These are phyloP conservation scores for Tetradesmus lagerheimii DNA, from an alignment of 139 green algal species.

Conservation along the genomic window DNA sequence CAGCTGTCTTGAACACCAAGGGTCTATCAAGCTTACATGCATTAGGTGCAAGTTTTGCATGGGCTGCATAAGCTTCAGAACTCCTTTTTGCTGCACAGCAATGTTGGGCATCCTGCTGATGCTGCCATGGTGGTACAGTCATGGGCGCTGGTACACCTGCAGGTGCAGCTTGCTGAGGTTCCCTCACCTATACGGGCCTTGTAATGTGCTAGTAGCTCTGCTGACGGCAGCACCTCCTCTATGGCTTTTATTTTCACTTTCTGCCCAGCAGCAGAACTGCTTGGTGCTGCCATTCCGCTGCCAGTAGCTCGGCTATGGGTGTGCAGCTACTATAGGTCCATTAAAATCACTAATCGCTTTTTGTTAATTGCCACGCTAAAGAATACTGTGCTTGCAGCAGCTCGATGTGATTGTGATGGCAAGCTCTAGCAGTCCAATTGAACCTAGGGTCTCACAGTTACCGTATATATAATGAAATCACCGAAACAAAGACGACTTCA, in stretches of 20 bases:
- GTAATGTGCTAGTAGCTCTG: constrained; percentile 67
- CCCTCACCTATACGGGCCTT: constrained; percentile 61
- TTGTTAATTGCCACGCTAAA: neutral
- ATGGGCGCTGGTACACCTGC: neutral
- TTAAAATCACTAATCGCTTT: too few species aligned
- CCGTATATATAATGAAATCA: too few species aligned
- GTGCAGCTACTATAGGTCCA: neutral
- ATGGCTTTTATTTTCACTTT: constrained; percentile 17
- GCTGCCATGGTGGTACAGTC: neutral
- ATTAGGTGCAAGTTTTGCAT: too few species aligned
- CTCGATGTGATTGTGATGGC: neutral
- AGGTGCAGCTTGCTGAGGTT: neutral
- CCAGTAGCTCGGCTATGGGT: neutral
- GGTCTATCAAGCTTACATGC: too few species aligned
- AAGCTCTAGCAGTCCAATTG: neutral
- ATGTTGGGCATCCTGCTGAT: neutral
- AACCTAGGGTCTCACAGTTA: too few species aligned
- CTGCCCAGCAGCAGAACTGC: neutral
- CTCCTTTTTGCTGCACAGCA: neutral
- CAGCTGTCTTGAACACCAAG: too few species aligned
- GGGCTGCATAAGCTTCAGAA: neutral
- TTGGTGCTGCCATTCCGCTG: neutral
- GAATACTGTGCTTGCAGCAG: neutral
- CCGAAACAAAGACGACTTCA: too few species aligned
- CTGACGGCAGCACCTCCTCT: constrained; percentile 45